Base-by-base conservation (phyloP, 192 early-diverging fungal genomes). In the Podila minutissima region DNA sequence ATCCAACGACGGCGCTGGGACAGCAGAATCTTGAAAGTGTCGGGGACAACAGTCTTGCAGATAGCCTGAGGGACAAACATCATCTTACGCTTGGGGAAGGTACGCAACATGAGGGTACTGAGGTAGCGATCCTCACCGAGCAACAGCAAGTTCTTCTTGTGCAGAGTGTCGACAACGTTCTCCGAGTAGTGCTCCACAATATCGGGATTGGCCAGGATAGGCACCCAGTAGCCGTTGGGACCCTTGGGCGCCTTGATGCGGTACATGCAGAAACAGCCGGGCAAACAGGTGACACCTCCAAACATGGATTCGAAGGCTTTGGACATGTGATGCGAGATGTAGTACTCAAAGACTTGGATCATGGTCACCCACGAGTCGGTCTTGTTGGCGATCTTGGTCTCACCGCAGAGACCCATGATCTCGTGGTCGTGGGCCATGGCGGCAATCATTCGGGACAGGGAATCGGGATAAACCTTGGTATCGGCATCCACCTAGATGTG, bases 281-380 rank as follows among this genome's bases (percentile, higher is more conserved):
- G 96, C 53, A 98, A 75, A 84, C 96, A 98, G 5, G 96, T 98
- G 15, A 97, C 95, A 86, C 94, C 94, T 70, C 96, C 96, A 87
- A 96, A 98, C 58, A 95, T 88, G 31, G 93, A 94, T 85, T 98
- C 96, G 72, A 98, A 98, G 0, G 95, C 93, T 76, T 96, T 95
- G 74, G 89, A 88, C 71, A 95, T 89, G 73, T 98, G 95, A 74
- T 98, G 97, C 28, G 94, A 96, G 60, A 96, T 97, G 81, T 94
- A 98, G 87, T 98, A 98, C 86, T 98, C 97, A 73, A 95, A 98
- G 17, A 98, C 97, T 85, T 98, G 97, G 77, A 99, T 99, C 84
- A 91, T 92, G 1, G 94, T 94, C 10, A 96, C 94, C 93, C 94
- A 94, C 35, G 86, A 90, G 62, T 92, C 92, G 4, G 84, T 88